Evolutionary conservation across 257 asterid genomes (phyloP), one percentile per base, ranked within the genome.

Genomic region (Plantago major): DNA sequence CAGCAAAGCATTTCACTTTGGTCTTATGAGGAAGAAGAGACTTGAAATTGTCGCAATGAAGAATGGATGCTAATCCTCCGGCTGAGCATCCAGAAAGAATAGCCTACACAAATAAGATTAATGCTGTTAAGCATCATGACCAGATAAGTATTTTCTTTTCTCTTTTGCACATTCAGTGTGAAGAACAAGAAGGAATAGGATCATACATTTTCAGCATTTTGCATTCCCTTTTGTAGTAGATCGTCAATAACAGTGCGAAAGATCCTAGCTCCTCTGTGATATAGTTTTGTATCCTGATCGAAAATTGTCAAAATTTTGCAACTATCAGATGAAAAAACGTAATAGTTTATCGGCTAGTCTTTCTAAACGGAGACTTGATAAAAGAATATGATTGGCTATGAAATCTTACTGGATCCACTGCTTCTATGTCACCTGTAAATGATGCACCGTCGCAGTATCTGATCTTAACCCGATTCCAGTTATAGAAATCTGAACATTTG

Each of bases 61-160:
- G 82, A 66, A 90, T 83, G 8, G 93, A 55, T 38, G 95, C 67
- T 61, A 87, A 76, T 55, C 95, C 97, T 55, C 97, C 97, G 15
- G 97, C 96, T 2, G 97, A 90, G 68, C 97, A 85, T 72, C 97
- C 96, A 44, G 92, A 83, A 3, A 90, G 71, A 71, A 90, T 74
- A 59, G 97, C 97, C 97, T 90, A 65, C 26, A 7, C 33, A 30
- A 1, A 68, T 13, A 11, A 9, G 9, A 13, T 3, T 58, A 46
- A 12, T 9, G 15, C 19, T 38, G 12, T 63, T 52, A 52, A 49
- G 37, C 37, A 49, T 19, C 40, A n/a, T 48, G 16, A 6, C 8
- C 5, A n/a, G 2, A 17, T 3, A 22, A 52, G 37, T n/a, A n/a
- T n/a, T n/a, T n/a, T n/a, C n/a, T n/a, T n/a, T 30, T 30, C 5